A percentile compares a stretch with the other conserved stretches of the same genome.
phyloP scores from a whole-genome alignment of 345 rosid genomes.

The Carallia pectinifolia region DNA sequence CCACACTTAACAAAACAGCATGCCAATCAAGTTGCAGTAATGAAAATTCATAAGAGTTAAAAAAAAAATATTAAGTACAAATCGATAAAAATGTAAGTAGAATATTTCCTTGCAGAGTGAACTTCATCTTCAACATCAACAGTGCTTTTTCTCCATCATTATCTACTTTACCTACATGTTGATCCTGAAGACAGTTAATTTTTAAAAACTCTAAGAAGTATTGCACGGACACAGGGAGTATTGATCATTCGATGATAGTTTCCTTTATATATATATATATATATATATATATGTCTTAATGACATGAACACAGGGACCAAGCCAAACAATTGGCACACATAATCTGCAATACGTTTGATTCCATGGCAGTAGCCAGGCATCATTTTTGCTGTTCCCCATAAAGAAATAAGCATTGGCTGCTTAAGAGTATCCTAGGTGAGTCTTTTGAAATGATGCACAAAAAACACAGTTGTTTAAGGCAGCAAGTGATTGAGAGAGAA shows the following conservation, averaged over 20 bases:
- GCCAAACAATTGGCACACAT: too few species aligned
- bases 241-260: slow-evolving; percentile 15
- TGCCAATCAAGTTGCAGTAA: slow-evolving; percentile 16
- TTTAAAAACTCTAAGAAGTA: slow-evolving; percentile 16
- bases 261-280: neutral
- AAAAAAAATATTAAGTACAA: slow-evolving; percentile 1
- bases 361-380: too few species aligned
- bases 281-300: too few species aligned
- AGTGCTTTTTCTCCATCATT: slow-evolving; percentile 51
- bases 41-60: neutral
- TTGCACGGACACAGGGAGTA: slow-evolving; percentile 15
- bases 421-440: too few species aligned
- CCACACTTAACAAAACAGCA: slow-evolving; percentile 69
- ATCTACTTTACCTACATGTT: slow-evolving; percentile 62
- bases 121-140: slow-evolving; percentile 56
- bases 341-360: too few species aligned
- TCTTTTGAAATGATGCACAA: too few species aligned
- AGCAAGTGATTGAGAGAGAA: too few species aligned
- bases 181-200: slow-evolving; percentile 42
- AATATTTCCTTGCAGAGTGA: slow-evolving; percentile 39
- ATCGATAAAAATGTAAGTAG: slow-evolving; percentile 27
- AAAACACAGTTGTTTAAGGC: too few species aligned
- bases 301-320: neutral
- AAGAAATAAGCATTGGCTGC: too few species aligned
- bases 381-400: too few species aligned